A percentile compares a stretch with the other conserved stretches of the same genome.
phyloP scores from a whole-genome alignment of 129 eudicot genomes.

The Chrysanthemum makinoi region DNA sequence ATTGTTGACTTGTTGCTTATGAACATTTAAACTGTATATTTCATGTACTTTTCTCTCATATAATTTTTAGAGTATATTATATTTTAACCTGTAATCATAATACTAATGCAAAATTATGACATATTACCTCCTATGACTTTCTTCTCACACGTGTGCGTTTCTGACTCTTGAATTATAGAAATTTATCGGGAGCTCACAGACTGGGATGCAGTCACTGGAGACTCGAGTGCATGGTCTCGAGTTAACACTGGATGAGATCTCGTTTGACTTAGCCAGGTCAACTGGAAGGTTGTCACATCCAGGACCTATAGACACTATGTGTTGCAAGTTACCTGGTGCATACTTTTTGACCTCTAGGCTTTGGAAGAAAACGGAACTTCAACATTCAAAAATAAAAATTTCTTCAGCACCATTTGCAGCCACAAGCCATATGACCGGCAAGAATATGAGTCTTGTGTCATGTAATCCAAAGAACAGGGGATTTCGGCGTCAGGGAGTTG shows the following conservation, averaged over 20 bases:
- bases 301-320: conserved; percentile 40
- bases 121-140: too few relatives aligned
- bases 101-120: too few relatives aligned
- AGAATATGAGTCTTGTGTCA: conserved; percentile 28
- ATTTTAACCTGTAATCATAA: too few relatives aligned
- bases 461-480: conserved; percentile 38
- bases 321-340: conserved; percentile 86
- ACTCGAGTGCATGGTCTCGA: conserved; percentile 89
- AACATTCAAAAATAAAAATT: conserved; percentile 30
- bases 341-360: conserved; percentile 65
- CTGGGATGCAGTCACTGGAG: conserved; percentile 69
- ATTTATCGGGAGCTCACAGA: conserved; percentile 84
- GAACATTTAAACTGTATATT: background rate
- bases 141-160: too few relatives aligned
- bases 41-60: background rate
- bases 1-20: background rate
- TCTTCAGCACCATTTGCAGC: conserved; percentile 30
- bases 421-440: conserved; percentile 27
- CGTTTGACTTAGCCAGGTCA: conserved; percentile 76
- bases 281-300: conserved; percentile 64
- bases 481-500: conserved; percentile 36
- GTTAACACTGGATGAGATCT: conserved; percentile 75
- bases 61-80: background rate
- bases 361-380: conserved; percentile 61
- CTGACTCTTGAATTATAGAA: conserved; percentile 36